Conservation (phyloP, 495 filamentous ascomycete species). For the Penicillium paradoxum region DNA sequence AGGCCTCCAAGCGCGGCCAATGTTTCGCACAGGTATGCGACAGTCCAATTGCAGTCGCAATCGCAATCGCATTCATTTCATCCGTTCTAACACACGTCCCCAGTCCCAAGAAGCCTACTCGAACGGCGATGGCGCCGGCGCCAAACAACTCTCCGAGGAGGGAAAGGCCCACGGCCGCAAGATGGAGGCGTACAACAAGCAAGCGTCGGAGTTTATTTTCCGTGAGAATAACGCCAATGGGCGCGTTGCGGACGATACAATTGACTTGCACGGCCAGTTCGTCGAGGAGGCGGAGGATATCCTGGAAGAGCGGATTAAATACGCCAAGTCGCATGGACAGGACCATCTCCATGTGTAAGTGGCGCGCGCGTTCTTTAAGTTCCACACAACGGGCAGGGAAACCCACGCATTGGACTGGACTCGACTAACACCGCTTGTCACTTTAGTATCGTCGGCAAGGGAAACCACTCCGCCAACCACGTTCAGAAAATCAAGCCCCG, state of each 20-base stretch:
- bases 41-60: not conserved
- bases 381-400: not conserved
- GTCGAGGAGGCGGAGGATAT: conserved; percentile 93
- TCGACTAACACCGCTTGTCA: not conserved
- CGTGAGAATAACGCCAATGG: conserved; percentile 77
- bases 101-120: conserved; percentile 77
- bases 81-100: conserved; percentile 4
- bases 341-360: conserved; percentile 69
- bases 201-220: conserved; percentile 92
- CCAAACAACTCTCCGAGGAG: conserved; percentile 76
- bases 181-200: conserved; percentile 78
- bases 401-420: not conserved
- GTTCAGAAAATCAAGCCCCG: conserved; percentile 88
- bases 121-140: conserved; percentile 68
- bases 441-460: conserved; percentile 80
- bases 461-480: conserved; percentile 74
- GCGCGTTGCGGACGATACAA: conserved; percentile 70
- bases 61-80: not conserved
- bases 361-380: too few relatives aligned
- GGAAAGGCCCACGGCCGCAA: conserved; percentile 75
- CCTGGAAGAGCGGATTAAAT: conserved; percentile 72
- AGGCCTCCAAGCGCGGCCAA: conserved; percentile 65
- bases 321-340: conserved; percentile 65
- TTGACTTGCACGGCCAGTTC: conserved; percentile 91
- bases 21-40: conserved; percentile 66